Evolutionary conservation across 2,329 filamentous ascomycete species (phyloP), one percentile per base, ranked within the genome.

Genomic region (Penicillium sp.): DNA sequence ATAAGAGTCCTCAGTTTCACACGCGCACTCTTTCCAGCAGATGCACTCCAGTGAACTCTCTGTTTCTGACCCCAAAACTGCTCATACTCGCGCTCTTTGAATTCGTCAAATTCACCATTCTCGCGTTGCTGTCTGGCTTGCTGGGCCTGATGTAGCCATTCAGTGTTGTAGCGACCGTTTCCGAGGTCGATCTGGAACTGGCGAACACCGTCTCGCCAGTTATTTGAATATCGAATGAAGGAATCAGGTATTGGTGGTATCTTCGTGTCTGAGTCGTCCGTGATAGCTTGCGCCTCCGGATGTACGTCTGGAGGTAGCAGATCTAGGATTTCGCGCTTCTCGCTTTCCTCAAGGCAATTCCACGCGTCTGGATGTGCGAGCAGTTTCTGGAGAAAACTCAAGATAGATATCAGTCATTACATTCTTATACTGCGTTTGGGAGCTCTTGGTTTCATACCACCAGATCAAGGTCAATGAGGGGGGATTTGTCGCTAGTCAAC

Each of bases 31-130:
- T 76, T 70, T 3, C 74, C 74, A 8, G 74, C 71, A 44, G 62
- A n/a, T 14, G 70, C 52, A 8, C 49, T 50, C 30, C 54, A 56
- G 36, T 63, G 58, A 30, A 70, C 50, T 50, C 66, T 72, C 61
- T 74, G 72, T 54, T 79, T 80, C 62, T 81, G 76, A 0, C 80
- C 80, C 78, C 80, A 84, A 56, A 77, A 80, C 47, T 72, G 63
- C 61, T 84, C 79, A 12, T 76, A 76, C 50, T 81, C 75, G 38
- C 69, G 64, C 38, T 76, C 75, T 62, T 82, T 78, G 67, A 77
- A 81, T 5, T 68, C 68, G 56, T 86, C 80, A 53, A 79, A 86
- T 6, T 73, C 72, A 0, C 83, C 83, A 0, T 70, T 67, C 1
- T 71, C 72, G 10, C 82, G 73, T 52, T 78, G 72, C 42, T 73